Conservation (phyloP, 192 early-diverging fungal species). For the Rhizoclosmatium globosum region DNA sequence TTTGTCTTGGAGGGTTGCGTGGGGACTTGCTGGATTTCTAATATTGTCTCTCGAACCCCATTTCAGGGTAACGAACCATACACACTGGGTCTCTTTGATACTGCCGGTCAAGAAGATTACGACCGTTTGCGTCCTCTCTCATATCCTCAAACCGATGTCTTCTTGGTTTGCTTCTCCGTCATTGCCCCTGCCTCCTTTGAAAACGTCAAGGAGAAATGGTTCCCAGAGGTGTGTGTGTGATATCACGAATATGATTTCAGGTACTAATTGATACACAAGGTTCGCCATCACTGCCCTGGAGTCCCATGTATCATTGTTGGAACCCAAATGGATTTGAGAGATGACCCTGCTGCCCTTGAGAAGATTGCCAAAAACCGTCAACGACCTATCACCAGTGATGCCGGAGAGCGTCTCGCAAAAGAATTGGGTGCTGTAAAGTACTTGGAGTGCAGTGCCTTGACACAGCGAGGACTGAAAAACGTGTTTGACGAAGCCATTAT, state of each 20-base stretch:
- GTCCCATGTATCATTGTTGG: constrained; percentile 96
- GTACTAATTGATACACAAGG: constrained; percentile 41
- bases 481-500: constrained; percentile 98
- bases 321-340: constrained; percentile 90
- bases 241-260: not conserved
- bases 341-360: constrained; percentile 79
- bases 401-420: constrained; percentile 82
- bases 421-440: constrained; percentile 92
- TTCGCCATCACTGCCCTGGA: constrained; percentile 93
- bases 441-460: constrained; percentile 91
- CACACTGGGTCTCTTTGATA: constrained; percentile 95
- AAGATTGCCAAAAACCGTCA: constrained; percentile 84
- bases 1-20: not conserved
- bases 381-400: constrained; percentile 80
- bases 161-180: constrained; percentile 94
- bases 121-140: constrained; percentile 92
- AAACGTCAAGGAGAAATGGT: constrained; percentile 97
- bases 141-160: constrained; percentile 95
- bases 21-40: constrained; percentile 11
- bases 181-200: constrained; percentile 92
- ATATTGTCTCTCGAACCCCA: not conserved
- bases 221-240: constrained; percentile 77
- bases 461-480: constrained; percentile 93
- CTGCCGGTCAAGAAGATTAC: constrained; percentile 96
- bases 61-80: constrained; percentile 88